Evolutionary conservation across 805 yeast genomes (phyloP).

Genomic region (Hanseniaspora clermontiae): DNA sequence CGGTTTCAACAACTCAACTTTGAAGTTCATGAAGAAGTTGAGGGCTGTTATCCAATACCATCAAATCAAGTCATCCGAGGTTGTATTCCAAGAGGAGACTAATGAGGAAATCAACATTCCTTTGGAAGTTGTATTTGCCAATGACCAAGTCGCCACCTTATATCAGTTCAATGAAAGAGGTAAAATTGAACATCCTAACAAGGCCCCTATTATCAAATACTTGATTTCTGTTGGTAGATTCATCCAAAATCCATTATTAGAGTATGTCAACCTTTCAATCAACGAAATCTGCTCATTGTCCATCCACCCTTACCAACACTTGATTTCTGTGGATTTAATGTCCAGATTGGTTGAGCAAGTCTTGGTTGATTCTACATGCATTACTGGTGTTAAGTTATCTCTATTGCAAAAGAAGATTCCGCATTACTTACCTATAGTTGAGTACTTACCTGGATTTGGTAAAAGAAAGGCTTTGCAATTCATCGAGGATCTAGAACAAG

Average conservation of each 20-base stretch:
- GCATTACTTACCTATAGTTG: constrained; percentile 58
- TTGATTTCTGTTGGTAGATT: constrained; percentile 84
- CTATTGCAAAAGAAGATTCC: constrained; percentile 64
- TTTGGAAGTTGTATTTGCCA: constrained; percentile 65
- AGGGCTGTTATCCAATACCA: constrained; percentile 45
- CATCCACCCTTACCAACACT: constrained; percentile 60
- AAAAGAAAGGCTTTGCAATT: constrained; percentile 88
- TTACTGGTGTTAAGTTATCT: constrained; percentile 89
- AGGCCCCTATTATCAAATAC: constrained; percentile 66
- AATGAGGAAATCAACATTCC: constrained; percentile 43
- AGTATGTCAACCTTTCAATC: constrained; percentile 61
- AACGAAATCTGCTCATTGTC: constrained; percentile 58
- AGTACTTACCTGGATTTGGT: constrained; percentile 82
- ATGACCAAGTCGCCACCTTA: constrained; percentile 85
- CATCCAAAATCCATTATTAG: constrained; percentile 83
- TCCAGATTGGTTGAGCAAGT: constrained; percentile 60
- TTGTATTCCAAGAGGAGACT: constrained; percentile 24
- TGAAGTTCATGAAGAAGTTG: constrained; percentile 45
- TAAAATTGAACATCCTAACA: constrained; percentile 65
- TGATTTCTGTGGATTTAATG: constrained; percentile 53
- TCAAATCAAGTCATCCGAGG: constrained; percentile 26
- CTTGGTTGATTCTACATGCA: constrained; percentile 77
- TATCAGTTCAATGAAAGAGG: constrained; percentile 74
- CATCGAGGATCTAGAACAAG: constrained; percentile 58
- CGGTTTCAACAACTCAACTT: constrained; percentile 68